Base-by-base conservation (phyloP, 495 filamentous ascomycete species). In the Penicillium goetzii region DNA sequence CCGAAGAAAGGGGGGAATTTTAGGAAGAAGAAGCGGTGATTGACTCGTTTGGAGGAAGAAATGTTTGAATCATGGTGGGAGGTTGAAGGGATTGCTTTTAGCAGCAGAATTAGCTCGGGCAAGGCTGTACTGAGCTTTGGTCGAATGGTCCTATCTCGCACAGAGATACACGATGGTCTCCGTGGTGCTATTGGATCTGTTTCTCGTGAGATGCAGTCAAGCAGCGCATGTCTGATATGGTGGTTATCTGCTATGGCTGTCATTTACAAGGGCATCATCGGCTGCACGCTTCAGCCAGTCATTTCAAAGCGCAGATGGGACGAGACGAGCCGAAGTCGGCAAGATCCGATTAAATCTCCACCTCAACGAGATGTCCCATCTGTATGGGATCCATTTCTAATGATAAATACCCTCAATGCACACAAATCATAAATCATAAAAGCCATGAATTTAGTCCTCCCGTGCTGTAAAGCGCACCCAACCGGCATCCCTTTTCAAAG, bases 11-110 rank as follows among this genome's bases (percentile, higher is more conserved):
- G 70, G 61, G 66, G 78, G 71, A 56, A 65, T 58, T 68, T 60
- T 26, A 65, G 75, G 76, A 50, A 75, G 75, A 74, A 77, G 66
- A 65, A 72, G 70, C 61, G 72, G 68, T 80, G 68, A 76, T 62
- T 4, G 9, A 2, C 11, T 15, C 11, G 1, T 5, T 4, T 19
- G 43, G 19, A 9, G 43, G 23, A 19, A 3, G n/a, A 47, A 7
- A 11, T 6, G 14, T 45, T 10, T 11, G 23, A 19, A 11, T 21
- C 17, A 21, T 11, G 15, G 8, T 7, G n/a, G 23, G 8, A 34
- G 33, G 33, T 7, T 34, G n/a, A n/a, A 34, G 4, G 33, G 33
- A 4, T 8, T 11, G 4, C 10, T 7, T 11, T 34, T 34, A 7
- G 33, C 5, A 11, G 10, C n/a, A 8, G 8, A 3, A 32, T 32